phyloP scores from a whole-genome alignment of 352 stramenopile species.

The Pythium aristosporum region DNA sequence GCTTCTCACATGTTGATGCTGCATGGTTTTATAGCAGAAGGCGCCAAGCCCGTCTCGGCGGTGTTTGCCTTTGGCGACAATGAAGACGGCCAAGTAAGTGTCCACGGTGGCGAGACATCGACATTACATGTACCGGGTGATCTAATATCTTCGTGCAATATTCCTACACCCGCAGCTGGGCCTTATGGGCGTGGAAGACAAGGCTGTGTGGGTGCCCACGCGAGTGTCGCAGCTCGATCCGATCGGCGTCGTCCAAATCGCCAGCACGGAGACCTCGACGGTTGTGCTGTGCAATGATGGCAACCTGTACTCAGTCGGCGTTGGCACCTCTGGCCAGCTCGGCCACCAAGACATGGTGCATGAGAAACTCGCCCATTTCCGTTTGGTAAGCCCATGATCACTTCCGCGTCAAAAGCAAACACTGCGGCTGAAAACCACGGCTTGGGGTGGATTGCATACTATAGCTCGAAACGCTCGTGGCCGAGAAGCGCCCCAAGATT shows the following conservation, averaged over 20 bases:
- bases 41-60: slow-evolving; percentile 44
- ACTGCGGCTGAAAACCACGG: too few relatives aligned
- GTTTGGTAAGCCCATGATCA: slow-evolving; percentile 39
- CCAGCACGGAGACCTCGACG: slow-evolving; percentile 60
- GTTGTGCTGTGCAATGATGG: slow-evolving; percentile 65
- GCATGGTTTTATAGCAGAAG: slow-evolving; percentile 28
- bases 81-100: slow-evolving; percentile 66
- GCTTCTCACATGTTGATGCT: background rate
- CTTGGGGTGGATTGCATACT: background rate
- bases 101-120: background rate
- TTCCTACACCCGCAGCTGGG: slow-evolving; percentile 37
- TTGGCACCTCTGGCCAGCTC: slow-evolving; percentile 54
- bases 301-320: slow-evolving; percentile 77
- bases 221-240: slow-evolving; percentile 58
- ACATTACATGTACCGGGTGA: background rate
- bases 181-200: slow-evolving; percentile 43
- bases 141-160: background rate
- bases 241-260: slow-evolving; percentile 65
- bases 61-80: slow-evolving; percentile 79
- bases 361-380: slow-evolving; percentile 77
- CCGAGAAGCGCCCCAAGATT: slow-evolving; percentile 74
- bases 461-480: slow-evolving; percentile 63
- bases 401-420: background rate
- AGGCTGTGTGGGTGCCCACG: slow-evolving; percentile 58
- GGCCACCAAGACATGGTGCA: slow-evolving; percentile 78